Conservation (phyloP, 2,329 filamentous ascomycete genomes). For the Pseudogymnoascus sp. region DNA sequence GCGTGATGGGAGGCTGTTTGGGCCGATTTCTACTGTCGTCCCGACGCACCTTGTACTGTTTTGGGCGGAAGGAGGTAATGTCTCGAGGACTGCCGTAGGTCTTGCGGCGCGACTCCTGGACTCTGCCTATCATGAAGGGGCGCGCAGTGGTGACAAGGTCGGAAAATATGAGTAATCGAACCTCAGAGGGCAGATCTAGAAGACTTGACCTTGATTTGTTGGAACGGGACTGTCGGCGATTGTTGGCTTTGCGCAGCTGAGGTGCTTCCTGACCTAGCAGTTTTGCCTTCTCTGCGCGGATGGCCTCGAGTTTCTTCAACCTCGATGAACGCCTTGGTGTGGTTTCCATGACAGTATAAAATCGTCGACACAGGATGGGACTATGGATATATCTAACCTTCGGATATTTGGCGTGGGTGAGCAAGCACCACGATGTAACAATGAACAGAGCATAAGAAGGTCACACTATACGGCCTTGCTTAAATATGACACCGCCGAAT, state of each 20-base stretch:
- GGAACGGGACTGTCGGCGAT: neutral
- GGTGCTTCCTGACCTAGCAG: neutral
- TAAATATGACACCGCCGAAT: too few relatives aligned
- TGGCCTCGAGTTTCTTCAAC: neutral
- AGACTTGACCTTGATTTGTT: neutral
- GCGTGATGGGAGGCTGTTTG: neutral
- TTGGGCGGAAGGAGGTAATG: neutral
- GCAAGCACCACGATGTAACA: neutral
- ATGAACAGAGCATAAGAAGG: neutral
- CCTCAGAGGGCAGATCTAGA: neutral
- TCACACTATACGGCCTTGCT: too few relatives aligned
- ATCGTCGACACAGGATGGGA: neutral
- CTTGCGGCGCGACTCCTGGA: neutral
- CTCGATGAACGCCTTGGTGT: neutral
- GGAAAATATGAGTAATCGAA: neutral
- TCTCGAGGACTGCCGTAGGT: neutral
- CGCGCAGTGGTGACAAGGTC: neutral
- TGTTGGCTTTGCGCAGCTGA: neutral
- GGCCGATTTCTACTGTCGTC: neutral
- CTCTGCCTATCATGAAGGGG: neutral
- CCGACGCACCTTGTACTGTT: neutral
- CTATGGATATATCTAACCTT: neutral
- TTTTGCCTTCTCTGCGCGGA: neutral
- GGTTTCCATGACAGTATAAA: neutral
- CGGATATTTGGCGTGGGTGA: neutral